Evolutionary conservation across 2,329 filamentous ascomycete genomes (phyloP).

Genomic region (Diaporthe citrichinensis): DNA sequence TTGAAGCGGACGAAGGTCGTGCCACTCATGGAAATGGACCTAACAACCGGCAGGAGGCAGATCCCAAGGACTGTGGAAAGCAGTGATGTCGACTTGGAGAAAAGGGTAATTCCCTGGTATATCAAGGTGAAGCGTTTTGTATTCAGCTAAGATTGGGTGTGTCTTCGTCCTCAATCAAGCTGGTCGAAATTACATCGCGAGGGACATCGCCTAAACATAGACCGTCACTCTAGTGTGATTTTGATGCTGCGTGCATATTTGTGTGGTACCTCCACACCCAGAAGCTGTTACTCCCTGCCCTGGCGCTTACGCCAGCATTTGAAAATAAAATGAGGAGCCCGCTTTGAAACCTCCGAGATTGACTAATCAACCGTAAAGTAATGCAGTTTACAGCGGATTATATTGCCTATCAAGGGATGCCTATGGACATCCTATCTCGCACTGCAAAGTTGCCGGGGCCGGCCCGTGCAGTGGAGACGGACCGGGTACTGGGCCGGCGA

Average conservation of each 20-base stretch:
- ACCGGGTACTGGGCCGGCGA: slow-evolving; percentile 28
- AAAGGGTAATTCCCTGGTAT: slow-evolving; percentile 27
- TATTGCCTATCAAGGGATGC: neutral
- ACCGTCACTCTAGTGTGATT: neutral
- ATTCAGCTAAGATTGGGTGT: neutral
- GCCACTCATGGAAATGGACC: slow-evolving; percentile 24
- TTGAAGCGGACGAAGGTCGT: slow-evolving; percentile 45
- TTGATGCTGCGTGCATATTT: neutral
- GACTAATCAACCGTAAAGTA: neutral
- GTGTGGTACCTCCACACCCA: neutral
- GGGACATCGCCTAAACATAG: neutral
- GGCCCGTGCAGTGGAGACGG: slow-evolving; percentile 31
- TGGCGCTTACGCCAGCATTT: neutral
- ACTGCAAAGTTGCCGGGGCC: slow-evolving; percentile 30
- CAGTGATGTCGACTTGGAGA: neutral
- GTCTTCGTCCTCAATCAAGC: neutral
- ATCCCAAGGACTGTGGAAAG: neutral
- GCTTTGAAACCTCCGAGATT: neutral
- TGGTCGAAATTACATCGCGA: neutral
- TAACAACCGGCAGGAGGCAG: slow-evolving; percentile 32
- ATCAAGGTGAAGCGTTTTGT: slow-evolving; percentile 25
- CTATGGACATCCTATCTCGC: slow-evolving; percentile 29
- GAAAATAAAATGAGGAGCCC: too few relatives aligned
- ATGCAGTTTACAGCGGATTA: slow-evolving; percentile 2
- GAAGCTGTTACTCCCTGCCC: neutral